These are phyloP conservation scores for Yamadazyma atmosphaerica DNA, from an alignment of 1,139 yeast species.

Conservation along the genomic window DNA sequence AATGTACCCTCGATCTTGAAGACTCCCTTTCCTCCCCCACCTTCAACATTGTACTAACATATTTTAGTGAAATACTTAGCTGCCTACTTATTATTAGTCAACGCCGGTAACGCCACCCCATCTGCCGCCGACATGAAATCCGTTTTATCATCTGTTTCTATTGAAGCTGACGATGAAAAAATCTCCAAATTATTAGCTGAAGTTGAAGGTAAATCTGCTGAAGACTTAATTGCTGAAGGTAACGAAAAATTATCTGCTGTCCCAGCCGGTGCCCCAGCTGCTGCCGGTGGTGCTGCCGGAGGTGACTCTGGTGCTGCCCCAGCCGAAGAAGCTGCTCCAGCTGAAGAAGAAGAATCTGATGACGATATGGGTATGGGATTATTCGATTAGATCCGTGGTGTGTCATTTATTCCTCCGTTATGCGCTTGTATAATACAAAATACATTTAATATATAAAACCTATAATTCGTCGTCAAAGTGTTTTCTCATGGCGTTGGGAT, in stretches of 20 bases:
- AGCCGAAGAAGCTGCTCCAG: slow-evolving; percentile 71
- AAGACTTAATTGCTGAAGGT: slow-evolving; percentile 95
- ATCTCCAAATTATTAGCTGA: slow-evolving; percentile 82
- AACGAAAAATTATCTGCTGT: slow-evolving; percentile 92
- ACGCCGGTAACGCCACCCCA: slow-evolving; percentile 76
- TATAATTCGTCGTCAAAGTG: slow-evolving; percentile 55
- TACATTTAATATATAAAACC: slow-evolving; percentile 3
- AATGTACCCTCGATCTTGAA: no score
- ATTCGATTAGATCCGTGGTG: slow-evolving; percentile 40
- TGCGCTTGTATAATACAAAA: slow-evolving; percentile 13
- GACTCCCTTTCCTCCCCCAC: no score
- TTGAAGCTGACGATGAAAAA: slow-evolving; percentile 92
- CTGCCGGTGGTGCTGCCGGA: slow-evolving; percentile 68
- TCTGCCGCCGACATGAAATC: slow-evolving; percentile 88
- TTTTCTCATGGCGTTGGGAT: slow-evolving; percentile 68
- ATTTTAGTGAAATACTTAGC: slow-evolving; percentile 61
- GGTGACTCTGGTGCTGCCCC: slow-evolving; percentile 68
- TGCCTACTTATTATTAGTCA: slow-evolving; percentile 66
- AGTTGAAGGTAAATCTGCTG: slow-evolving; percentile 90
- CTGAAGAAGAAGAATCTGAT: slow-evolving; percentile 57
- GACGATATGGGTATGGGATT: slow-evolving; percentile 56
- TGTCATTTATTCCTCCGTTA: slow-evolving; percentile 3
- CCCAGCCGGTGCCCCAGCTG: slow-evolving; percentile 97
- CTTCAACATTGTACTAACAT: slow-evolving; percentile 10
- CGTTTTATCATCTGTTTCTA: slow-evolving; percentile 90